Evolutionary conservation across 345 rosid species (phyloP), one percentile per base, ranked within the genome.

Genomic region (Ceriops zippeliana): DNA sequence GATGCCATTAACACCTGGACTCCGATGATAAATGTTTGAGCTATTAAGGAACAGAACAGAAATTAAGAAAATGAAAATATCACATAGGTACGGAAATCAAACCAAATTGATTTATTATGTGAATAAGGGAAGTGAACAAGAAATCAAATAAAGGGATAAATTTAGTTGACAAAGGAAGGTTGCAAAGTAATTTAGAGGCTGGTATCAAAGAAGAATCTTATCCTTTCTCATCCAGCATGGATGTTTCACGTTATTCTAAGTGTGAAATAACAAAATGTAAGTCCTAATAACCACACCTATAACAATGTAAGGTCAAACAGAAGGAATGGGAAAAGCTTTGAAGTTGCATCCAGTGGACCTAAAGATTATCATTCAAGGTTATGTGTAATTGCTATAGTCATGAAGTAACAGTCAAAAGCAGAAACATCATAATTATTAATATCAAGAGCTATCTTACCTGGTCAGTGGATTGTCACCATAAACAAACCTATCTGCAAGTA

Each of bases 401-500:
- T 2, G 24, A 7, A 57, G 37, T 5, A 19, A 66, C 10, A 31
- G 34, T 20, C 5, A 20, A 15, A 65, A 67, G 46, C 38, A 46
- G 35, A 35, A 34, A 17, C 6, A 9, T 9, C 13, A 21, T 16
- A 35, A 35, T 67, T 35, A n/a, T 2, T 2, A 52, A 63, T 17
- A 47, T 52, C 19, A 46, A 61, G 52, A 37, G 34, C 49, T 11
- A 17, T 17, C 56, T 71, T 78, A 85, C 97, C 97, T 86, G 2
- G 84, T 87, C 57, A 80, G 63, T 20, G 89, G 84, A 56, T 76
- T 78, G 20, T 62, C 73, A 76, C 66, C 72, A 57, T 66, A 77
- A 69, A 79, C 73, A 72, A 85, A 90, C 53, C 78, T 75, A 71
- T 87, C 96, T 11, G 69, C 52, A 59, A 93, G 85, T 74, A 59